Evolutionary conservation across 148 eudicot species (phyloP).

Genomic region (Rhododendron kiyosumense): DNA sequence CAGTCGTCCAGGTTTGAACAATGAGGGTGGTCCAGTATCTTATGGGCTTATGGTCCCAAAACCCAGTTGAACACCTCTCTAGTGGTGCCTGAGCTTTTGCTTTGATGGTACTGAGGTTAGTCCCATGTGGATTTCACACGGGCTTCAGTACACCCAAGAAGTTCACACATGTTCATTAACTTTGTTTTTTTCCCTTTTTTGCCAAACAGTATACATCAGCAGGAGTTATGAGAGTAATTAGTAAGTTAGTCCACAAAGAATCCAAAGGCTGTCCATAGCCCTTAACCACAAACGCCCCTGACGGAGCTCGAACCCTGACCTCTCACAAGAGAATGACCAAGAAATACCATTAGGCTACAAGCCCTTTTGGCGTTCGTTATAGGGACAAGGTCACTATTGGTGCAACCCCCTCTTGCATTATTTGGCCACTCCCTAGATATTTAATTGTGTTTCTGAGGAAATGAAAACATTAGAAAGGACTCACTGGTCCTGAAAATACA

Average conservation of each 20-base stretch:
- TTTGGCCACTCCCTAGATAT: neutral
- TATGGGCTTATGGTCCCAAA: conserved; percentile 11
- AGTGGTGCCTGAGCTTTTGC: neutral
- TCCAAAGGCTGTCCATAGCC: neutral
- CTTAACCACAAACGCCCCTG: no score
- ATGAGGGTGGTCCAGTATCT: conserved; percentile 9
- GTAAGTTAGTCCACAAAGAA: no score
- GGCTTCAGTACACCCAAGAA: conserved; percentile 3
- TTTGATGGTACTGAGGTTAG: neutral
- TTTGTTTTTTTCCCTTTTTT: no score
- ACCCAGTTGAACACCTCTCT: neutral
- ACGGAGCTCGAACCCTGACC: neutral
- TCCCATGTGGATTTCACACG: conserved; percentile 17
- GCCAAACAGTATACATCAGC: no score
- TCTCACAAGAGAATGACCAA: neutral
- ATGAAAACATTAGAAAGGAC: no score
- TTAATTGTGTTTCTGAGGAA: neutral
- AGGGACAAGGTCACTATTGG: neutral
- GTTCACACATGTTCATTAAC: neutral
- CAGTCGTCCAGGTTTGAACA: neutral
- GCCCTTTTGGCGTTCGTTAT: no score
- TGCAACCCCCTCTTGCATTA: neutral
- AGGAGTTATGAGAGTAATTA: no score
- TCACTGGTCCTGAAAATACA: no score
- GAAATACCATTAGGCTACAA: neutral